Evolutionary conservation across 805 yeast species (phyloP).

Genomic region (Starmerella khaoyaiensis): DNA sequence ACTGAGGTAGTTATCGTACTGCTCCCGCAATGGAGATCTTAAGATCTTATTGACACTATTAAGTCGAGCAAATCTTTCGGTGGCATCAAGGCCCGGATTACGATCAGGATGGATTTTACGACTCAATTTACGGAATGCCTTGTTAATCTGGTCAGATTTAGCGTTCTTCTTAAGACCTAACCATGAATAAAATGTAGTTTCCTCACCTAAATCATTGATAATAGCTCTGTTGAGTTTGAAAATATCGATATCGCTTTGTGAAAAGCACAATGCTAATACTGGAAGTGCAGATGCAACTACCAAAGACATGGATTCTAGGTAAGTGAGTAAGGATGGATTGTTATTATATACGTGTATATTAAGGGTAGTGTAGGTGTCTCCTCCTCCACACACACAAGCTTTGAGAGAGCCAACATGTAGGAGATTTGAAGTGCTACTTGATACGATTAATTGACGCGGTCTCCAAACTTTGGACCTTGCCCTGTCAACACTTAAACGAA

Average conservation of each 20-base stretch:
- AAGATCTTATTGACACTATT: conserved; percentile 66
- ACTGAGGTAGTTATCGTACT: conserved; percentile 72
- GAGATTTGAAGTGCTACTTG: background rate
- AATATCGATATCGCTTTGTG: conserved; percentile 65
- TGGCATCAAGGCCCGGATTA: conserved; percentile 36
- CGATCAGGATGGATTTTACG: conserved; percentile 81
- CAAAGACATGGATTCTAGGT: background rate
- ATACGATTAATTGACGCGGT: background rate
- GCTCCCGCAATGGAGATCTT: conserved; percentile 42
- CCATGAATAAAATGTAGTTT: conserved; percentile 57
- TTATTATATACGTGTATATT: background rate
- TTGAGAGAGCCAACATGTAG: background rate
- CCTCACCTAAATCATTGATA: conserved; percentile 47
- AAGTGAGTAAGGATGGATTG: background rate
- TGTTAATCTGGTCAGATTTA: conserved; percentile 23
- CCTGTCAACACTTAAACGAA: no score
- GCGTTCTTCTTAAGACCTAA: conserved; percentile 25
- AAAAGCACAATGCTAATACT: conserved; percentile 31
- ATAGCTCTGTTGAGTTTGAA: conserved; percentile 58
- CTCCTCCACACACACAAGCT: no score
- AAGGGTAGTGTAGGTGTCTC: background rate
- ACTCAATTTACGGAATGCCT: conserved; percentile 52
- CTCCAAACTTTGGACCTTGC: background rate
- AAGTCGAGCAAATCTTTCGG: conserved; percentile 62
- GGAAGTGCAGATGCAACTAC: conserved; percentile 12